Percentiles rank a stretch among this genome's conserved stretches.
Evolutionary conservation across 805 yeast genomes (phyloP).

Genomic region (Nakazawaea sp.): DNA sequence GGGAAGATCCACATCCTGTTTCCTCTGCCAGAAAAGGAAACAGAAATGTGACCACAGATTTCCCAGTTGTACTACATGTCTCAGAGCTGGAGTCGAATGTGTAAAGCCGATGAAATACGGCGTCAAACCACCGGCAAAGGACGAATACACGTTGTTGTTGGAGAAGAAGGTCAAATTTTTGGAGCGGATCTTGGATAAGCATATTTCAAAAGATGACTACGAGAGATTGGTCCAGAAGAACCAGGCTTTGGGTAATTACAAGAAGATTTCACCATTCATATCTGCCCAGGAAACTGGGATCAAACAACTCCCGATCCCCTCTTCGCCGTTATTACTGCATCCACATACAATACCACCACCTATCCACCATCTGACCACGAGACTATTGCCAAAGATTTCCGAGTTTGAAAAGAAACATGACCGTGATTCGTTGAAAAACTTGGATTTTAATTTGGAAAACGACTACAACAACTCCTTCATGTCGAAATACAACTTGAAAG

Average conservation of each 20-base stretch:
- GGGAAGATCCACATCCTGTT: conserved; percentile 51
- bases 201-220: conserved; percentile 3
- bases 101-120: conserved; percentile 58
- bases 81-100: conserved; percentile 56
- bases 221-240: not conserved
- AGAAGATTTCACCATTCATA: conserved; percentile 5
- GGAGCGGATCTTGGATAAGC: conserved; percentile 37
- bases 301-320: not conserved
- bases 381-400: conserved; percentile 7
- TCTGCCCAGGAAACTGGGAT: not conserved
- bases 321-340: not conserved
- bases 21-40: conserved; percentile 49
- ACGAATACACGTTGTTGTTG: conserved; percentile 49
- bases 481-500: conserved; percentile 39
- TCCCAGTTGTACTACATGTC: conserved; percentile 61
- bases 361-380: not conserved
- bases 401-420: conserved; percentile 9
- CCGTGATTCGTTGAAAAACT: conserved; percentile 8
- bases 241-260: conserved; percentile 4
- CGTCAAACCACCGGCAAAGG: conserved; percentile 36
- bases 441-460: conserved; percentile 9
- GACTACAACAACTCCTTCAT: conserved; percentile 16
- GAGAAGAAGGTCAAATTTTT: conserved; percentile 48
- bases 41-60: conserved; percentile 61
- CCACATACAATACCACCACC: not conserved